These are phyloP conservation scores for Acmispon strigosus DNA, from an alignment of 306 rosid genomes.

Conservation along the genomic window DNA sequence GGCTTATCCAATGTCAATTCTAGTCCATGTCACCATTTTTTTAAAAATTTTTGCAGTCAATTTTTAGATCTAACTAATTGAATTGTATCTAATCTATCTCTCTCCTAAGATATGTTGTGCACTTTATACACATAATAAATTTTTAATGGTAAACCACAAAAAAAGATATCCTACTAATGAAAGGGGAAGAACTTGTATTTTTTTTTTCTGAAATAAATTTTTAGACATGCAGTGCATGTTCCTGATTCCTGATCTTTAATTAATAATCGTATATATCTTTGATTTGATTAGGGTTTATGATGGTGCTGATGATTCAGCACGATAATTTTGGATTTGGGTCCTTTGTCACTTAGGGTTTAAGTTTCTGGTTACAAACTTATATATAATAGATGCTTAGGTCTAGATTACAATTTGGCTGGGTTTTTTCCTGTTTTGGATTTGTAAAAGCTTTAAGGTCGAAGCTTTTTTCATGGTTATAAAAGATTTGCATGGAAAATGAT, in stretches of 20 bases:
- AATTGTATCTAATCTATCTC: constrained; percentile 16
- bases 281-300: constrained; percentile 41
- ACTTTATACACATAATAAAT: neutral
- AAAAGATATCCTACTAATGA: constrained; percentile 10
- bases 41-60: constrained; percentile 36
- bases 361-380: too few relatives aligned
- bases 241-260: constrained; percentile 42
- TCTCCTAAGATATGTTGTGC: constrained; percentile 1
- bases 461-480: constrained; percentile 5
- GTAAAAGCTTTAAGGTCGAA: neutral
- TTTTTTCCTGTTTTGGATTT: neutral
- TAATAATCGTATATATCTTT: neutral
- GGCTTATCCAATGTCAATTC: constrained; percentile 34
- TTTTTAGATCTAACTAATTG: constrained; percentile 1
- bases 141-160: neutral
- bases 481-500: too few relatives aligned
- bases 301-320: constrained; percentile 7
- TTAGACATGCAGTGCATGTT: constrained; percentile 27
- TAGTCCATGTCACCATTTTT: constrained; percentile 35
- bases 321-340: constrained; percentile 23
- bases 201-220: too few relatives aligned
- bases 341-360: constrained; percentile 29
- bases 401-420: neutral
- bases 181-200: too few relatives aligned
- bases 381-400: neutral